These are phyloP conservation scores for Datisca glomerata DNA, from an alignment of 306 rosid species.

Conservation along the genomic window DNA sequence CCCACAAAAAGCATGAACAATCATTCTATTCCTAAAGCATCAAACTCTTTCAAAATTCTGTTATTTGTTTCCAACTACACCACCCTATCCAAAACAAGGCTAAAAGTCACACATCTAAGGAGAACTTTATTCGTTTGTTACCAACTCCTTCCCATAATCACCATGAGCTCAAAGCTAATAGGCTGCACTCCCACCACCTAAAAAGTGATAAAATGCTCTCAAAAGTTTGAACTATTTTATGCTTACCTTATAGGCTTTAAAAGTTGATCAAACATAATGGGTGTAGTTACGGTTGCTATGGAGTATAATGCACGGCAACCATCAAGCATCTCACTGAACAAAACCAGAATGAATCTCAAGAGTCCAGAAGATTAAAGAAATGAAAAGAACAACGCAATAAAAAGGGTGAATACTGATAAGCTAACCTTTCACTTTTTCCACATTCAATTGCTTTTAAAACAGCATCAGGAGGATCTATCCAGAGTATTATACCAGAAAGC, in stretches of 20 bases:
- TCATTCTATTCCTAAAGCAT: too few species aligned
- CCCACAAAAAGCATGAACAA: too few species aligned
- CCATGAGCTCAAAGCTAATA: too few species aligned
- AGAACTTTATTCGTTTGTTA: too few species aligned
- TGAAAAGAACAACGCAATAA: constrained; percentile 13
- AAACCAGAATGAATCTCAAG: constrained; percentile 7
- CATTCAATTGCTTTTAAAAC: constrained; percentile 63
- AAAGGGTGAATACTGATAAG: constrained; percentile 7
- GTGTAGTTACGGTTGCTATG: constrained; percentile 64
- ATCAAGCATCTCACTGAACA: constrained; percentile 85
- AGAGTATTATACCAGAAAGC: constrained; percentile 68
- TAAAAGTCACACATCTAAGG: too few species aligned
- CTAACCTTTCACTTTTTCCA: constrained; percentile 85
- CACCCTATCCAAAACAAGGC: too few species aligned
- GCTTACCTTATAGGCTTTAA: constrained; percentile 53
- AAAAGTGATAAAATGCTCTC: too few species aligned
- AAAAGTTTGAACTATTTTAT: too few species aligned
- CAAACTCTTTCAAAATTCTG: too few species aligned
- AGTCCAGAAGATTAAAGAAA: background rate
- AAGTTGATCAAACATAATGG: constrained; percentile 59
- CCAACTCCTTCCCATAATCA: too few species aligned
- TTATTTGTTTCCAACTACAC: too few species aligned
- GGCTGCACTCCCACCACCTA: too few species aligned
- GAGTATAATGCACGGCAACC: constrained; percentile 91
- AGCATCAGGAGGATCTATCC: constrained; percentile 91